These are phyloP conservation scores for Smallanthus sonchifolius DNA, from an alignment of 129 eudicot species.

Conservation along the genomic window DNA sequence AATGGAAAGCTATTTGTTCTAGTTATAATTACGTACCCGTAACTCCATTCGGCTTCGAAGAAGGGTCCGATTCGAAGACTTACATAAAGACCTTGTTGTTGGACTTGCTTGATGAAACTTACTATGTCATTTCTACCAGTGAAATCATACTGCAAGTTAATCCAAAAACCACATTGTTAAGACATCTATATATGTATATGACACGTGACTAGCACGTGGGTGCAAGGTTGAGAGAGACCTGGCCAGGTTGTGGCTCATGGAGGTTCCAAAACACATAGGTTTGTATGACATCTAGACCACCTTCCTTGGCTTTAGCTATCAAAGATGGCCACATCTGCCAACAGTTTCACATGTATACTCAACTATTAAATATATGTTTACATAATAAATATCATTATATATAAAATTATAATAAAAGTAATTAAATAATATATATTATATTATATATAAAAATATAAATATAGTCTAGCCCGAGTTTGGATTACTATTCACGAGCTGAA, in stretches of 20 bases:
- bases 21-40: conserved; percentile 47
- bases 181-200: not conserved
- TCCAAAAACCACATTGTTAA: not conserved
- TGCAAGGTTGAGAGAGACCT: conserved; percentile 36
- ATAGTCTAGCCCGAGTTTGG: too few relatives aligned
- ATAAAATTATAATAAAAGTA: too few relatives aligned
- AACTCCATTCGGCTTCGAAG: conserved; percentile 87
- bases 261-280: conserved; percentile 94
- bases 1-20: not conserved
- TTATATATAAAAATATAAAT: too few relatives aligned
- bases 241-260: conserved; percentile 92
- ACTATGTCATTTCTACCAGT: conserved; percentile 68
- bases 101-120: conserved; percentile 71
- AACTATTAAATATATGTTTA: not conserved
- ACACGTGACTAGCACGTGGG: not conserved
- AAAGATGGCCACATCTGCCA: conserved; percentile 93
- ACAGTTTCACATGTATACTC: not conserved
- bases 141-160: conserved; percentile 63
- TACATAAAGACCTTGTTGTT: conserved; percentile 81
- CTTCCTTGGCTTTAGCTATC: conserved; percentile 78
- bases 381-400: too few relatives aligned
- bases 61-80: conserved; percentile 88
- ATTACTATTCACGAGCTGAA: too few relatives aligned
- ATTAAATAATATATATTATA: too few relatives aligned
- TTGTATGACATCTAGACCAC: conserved; percentile 81